A percentile compares a stretch with the other conserved stretches of the same genome.
These are phyloP conservation scores for Rosa persica DNA, from an alignment of 306 rosid genomes.

Conservation along the genomic window DNA sequence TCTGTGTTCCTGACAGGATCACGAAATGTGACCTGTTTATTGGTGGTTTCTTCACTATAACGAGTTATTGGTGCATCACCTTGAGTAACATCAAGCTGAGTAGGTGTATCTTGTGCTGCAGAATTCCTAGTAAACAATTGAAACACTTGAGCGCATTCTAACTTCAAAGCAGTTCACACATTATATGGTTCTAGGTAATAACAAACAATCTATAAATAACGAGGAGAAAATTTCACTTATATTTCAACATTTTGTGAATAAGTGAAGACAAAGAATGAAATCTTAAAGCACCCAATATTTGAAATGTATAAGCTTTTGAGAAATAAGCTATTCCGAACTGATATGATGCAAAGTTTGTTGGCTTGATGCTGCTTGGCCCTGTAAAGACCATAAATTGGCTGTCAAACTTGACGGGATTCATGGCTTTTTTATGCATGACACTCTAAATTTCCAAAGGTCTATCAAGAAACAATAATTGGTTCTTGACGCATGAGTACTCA, in stretches of 20 bases:
- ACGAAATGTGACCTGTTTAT: slow-evolving; percentile 86
- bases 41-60: slow-evolving; percentile 62
- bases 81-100: slow-evolving; percentile 39
- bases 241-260: slow-evolving; percentile 11
- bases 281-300: not conserved
- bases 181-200: slow-evolving; percentile 3
- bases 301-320: not conserved
- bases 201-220: slow-evolving; percentile 13
- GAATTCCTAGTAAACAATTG: slow-evolving; percentile 47
- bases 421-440: not conserved
- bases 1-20: slow-evolving; percentile 70
- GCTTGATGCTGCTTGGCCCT: slow-evolving; percentile 7
- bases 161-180: slow-evolving; percentile 4
- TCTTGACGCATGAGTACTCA: not conserved
- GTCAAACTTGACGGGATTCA: not conserved
- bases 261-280: slow-evolving; percentile 16
- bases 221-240: slow-evolving; percentile 7
- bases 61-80: slow-evolving; percentile 39
- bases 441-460: not conserved
- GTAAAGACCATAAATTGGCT: not conserved
- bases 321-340: not conserved
- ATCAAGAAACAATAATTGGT: not conserved
- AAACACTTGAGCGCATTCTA: slow-evolving; percentile 27
- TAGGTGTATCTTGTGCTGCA: slow-evolving; percentile 36
- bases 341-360: not conserved